A percentile compares a stretch with the other conserved stretches of the same genome.
These are phyloP conservation scores for Nicotiana benthamiana DNA, from an alignment of 257 asterid genomes.

Conservation along the genomic window DNA sequence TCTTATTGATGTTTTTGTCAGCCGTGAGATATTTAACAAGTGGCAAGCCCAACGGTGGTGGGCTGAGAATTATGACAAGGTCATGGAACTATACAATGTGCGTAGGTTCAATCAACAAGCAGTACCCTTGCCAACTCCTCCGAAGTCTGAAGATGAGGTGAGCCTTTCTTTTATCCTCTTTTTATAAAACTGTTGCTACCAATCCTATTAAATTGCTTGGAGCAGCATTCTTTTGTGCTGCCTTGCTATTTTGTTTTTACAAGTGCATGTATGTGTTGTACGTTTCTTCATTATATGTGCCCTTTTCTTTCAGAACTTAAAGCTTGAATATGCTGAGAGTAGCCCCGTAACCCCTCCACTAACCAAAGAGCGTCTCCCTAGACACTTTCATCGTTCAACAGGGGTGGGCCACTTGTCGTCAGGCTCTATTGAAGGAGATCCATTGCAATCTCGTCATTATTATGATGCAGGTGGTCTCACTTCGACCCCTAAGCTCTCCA, in stretches of 20 bases:
- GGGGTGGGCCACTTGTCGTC: constrained; percentile 42
- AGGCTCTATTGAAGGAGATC: constrained; percentile 41
- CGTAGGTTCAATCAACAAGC: constrained; percentile 51
- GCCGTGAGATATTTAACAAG: constrained; percentile 87
- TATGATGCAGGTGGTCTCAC: constrained; percentile 44
- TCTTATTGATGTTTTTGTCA: constrained; percentile 22
- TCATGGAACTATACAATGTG: constrained; percentile 86
- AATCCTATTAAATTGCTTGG: not conserved
- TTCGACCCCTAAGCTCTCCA: constrained; percentile 77
- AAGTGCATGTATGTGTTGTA: not conserved
- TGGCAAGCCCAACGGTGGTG: constrained; percentile 96
- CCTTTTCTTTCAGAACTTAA: constrained; percentile 44
- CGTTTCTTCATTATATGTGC: not conserved
- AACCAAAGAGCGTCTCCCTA: constrained; percentile 50
- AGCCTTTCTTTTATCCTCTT: constrained; percentile 5
- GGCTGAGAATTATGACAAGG: constrained; percentile 81
- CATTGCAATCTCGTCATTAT: constrained; percentile 27
- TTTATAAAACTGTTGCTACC: not conserved
- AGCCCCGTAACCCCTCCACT: constrained; percentile 77
- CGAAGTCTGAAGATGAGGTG: constrained; percentile 77
- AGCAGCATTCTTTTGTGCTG: not conserved
- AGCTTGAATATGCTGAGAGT: constrained; percentile 49
- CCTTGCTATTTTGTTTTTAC: not conserved
- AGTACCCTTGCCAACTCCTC: constrained; percentile 55
- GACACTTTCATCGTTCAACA: constrained; percentile 32